phyloP scores from a whole-genome alignment of 2,329 filamentous ascomycete species.

The Coniochaeta ligniaria region DNA sequence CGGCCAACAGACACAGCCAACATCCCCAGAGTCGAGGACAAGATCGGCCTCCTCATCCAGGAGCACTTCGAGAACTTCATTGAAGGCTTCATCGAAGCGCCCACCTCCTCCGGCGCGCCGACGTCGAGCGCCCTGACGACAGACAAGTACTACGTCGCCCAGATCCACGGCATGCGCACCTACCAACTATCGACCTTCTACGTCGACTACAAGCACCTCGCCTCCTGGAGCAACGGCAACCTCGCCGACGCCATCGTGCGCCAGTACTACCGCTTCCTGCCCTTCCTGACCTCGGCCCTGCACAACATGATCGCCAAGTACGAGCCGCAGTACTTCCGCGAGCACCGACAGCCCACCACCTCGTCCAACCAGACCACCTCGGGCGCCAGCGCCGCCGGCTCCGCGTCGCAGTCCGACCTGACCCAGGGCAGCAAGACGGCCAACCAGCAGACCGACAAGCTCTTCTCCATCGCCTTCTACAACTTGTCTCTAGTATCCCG shows the following conservation, averaged over 20 bases:
- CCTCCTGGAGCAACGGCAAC: constrained; percentile 67
- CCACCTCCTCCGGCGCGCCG: constrained; percentile 53
- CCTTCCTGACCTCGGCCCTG: constrained; percentile 80
- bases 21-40: constrained; percentile 69
- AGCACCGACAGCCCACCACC: constrained; percentile 78
- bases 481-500: constrained; percentile 83
- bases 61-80: constrained; percentile 74
- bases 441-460: constrained; percentile 93
- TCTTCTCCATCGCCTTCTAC: constrained; percentile 90
- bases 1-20: constrained; percentile 38
- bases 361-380: constrained; percentile 67
- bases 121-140: constrained; percentile 65
- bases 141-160: constrained; percentile 78
- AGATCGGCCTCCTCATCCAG: constrained; percentile 67
- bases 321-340: constrained; percentile 87
- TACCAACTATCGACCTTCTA: constrained; percentile 80
- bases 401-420: constrained; percentile 56
- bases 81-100: constrained; percentile 70
- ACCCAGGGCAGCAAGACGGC: constrained; percentile 60
- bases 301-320: constrained; percentile 93
- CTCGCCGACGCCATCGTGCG: constrained; percentile 80
- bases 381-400: constrained; percentile 54
- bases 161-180: constrained; percentile 69
- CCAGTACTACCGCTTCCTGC: constrained; percentile 92
- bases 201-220: constrained; percentile 80